Evolutionary conservation across 1,284 basidiomycete genomes (phyloP).

Genomic region (Veloboletus limbatus): DNA sequence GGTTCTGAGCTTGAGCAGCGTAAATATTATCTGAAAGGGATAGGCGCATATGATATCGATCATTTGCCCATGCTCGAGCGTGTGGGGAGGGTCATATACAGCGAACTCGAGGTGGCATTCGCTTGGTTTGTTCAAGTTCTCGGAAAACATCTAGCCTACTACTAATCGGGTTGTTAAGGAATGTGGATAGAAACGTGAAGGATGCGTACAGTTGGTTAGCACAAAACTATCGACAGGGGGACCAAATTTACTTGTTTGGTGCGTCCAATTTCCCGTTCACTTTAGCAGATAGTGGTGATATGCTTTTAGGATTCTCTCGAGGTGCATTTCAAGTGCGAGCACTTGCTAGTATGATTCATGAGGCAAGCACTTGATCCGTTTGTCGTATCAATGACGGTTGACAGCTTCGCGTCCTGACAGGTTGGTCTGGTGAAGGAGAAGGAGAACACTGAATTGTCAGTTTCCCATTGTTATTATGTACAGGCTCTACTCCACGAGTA

Average conservation of each 20-base stretch:
- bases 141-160: not conserved
- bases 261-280: conserved; percentile 12
- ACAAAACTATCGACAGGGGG: conserved; percentile 31
- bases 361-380: not conserved
- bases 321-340: not conserved
- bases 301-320: not conserved
- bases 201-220: conserved; percentile 38
- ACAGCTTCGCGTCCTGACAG: not conserved
- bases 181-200: conserved; percentile 21
- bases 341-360: not conserved
- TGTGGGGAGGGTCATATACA: not conserved
- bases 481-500: too few relatives aligned
- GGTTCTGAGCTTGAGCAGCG: not conserved
- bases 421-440: not conserved
- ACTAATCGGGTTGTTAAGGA: not conserved
- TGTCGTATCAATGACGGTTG: not conserved
- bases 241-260: conserved; percentile 41
- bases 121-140: conserved; percentile 4
- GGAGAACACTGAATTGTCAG: conserved; percentile 8
- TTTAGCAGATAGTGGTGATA: conserved; percentile 25
- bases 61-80: not conserved
- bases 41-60: not conserved
- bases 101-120: not conserved
- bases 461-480: not conserved
- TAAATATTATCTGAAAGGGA: not conserved